These are phyloP conservation scores for Stagonosporopsis vannaccii DNA, from an alignment of 2,329 filamentous ascomycete species.

Conservation along the genomic window DNA sequence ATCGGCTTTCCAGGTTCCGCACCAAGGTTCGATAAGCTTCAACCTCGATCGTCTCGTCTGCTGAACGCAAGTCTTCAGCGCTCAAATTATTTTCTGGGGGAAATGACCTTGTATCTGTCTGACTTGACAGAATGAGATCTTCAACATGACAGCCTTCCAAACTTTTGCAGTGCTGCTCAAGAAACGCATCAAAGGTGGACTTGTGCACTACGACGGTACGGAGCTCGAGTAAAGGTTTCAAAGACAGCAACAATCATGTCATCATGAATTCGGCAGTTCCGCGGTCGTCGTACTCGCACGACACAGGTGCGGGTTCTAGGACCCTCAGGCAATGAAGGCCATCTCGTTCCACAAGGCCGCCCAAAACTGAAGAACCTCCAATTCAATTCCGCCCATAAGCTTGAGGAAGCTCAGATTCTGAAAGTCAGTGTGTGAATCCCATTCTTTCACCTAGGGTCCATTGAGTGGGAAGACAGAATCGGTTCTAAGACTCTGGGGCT, in stretches of 20 bases:
- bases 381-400: neutral
- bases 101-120: neutral
- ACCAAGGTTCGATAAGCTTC: neutral
- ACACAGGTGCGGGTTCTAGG: neutral
- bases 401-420: neutral
- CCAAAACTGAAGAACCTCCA: neutral
- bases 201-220: neutral
- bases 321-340: neutral
- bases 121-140: neutral
- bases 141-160: neutral
- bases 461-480: neutral
- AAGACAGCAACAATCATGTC: neutral
- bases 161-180: neutral
- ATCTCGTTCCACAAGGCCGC: neutral
- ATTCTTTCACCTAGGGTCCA: neutral
- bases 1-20: conserved; percentile 3
- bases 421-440: neutral
- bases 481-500: conserved; percentile 1
- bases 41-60: neutral
- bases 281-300: neutral
- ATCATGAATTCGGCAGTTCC: neutral
- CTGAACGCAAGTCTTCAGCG: neutral
- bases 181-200: neutral
- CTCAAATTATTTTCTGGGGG: neutral
- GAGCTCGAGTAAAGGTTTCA: neutral